A percentile compares a stretch with the other conserved stretches of the same genome.
Conservation (phyloP, 768 basidiomycete genomes). For the Phylloporus sp. region DNA sequence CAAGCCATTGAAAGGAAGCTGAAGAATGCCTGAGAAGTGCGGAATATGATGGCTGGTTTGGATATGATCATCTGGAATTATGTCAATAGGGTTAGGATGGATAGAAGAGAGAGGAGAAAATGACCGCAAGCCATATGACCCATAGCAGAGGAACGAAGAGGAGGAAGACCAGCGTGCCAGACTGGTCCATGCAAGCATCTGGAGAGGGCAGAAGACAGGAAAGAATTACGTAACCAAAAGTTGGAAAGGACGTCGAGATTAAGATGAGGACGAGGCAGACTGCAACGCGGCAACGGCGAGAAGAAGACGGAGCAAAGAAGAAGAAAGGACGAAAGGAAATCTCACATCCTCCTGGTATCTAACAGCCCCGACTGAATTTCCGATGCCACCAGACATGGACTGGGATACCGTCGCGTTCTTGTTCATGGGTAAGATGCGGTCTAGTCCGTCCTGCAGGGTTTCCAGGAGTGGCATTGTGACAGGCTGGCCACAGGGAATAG, state of each 20-base stretch:
- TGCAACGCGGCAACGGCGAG: constrained; percentile 12
- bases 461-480: constrained; percentile 27
- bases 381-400: constrained; percentile 51
- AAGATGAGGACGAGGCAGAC: constrained; percentile 14
- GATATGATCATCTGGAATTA: constrained; percentile 74
- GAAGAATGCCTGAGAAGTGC: constrained; percentile 82
- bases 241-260: constrained; percentile 21
- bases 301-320: background rate
- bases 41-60: constrained; percentile 74
- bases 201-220: constrained; percentile 23
- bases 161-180: constrained; percentile 52
- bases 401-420: constrained; percentile 22
- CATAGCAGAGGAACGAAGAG: constrained; percentile 62
- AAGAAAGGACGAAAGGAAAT: constrained; percentile 11
- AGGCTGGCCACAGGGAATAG: background rate
- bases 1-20: constrained; percentile 90
- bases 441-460: constrained; percentile 26
- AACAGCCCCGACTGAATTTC: constrained; percentile 52
- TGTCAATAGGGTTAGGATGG: constrained; percentile 11
- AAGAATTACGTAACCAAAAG: constrained; percentile 31
- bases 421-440: constrained; percentile 26
- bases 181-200: constrained; percentile 37
- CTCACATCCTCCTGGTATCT: constrained; percentile 72
- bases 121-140: constrained; percentile 68
- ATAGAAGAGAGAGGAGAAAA: constrained; percentile 13